Evolutionary conservation across 225 moss, liverwort and hornwort genomes (phyloP).

Genomic region (Pseudisothecium myosuroides): DNA sequence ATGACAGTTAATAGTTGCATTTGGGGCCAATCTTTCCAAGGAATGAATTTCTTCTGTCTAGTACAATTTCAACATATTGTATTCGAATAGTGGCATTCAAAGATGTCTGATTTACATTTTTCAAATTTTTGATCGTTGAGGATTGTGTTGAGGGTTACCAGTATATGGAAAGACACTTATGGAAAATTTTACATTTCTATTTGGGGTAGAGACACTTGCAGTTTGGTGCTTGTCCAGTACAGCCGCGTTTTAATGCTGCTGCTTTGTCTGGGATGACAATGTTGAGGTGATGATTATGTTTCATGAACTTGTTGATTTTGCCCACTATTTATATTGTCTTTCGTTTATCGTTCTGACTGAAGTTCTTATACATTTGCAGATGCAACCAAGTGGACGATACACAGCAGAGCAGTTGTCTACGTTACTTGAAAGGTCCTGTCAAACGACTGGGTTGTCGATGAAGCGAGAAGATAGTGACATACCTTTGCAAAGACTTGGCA

Average conservation of each 20-base stretch:
- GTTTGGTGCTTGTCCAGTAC: background rate
- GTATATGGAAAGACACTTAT: background rate
- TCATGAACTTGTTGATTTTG: background rate
- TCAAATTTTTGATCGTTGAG: background rate
- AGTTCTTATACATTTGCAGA: constrained; percentile 1
- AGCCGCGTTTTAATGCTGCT: background rate
- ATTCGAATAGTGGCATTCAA: background rate
- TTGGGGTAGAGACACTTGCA: background rate
- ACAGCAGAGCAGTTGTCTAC: constrained; percentile 28
- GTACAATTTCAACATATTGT: background rate
- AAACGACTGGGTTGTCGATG: background rate
- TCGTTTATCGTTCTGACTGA: background rate
- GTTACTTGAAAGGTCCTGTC: constrained; percentile 27
- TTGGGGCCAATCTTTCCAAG: background rate
- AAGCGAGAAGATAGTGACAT: constrained; percentile 13
- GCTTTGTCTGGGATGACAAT: background rate
- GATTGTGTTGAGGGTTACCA: background rate
- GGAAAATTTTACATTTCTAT: background rate
- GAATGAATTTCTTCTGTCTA: background rate
- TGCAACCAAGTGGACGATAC: constrained; percentile 14
- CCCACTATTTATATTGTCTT: background rate
- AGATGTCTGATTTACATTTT: background rate
- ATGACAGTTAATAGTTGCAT: background rate
- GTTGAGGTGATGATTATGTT: background rate
- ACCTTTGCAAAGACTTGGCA: constrained; percentile 14